Base-by-base conservation (phyloP, 257 asterid species). In the Plantago ovata region DNA sequence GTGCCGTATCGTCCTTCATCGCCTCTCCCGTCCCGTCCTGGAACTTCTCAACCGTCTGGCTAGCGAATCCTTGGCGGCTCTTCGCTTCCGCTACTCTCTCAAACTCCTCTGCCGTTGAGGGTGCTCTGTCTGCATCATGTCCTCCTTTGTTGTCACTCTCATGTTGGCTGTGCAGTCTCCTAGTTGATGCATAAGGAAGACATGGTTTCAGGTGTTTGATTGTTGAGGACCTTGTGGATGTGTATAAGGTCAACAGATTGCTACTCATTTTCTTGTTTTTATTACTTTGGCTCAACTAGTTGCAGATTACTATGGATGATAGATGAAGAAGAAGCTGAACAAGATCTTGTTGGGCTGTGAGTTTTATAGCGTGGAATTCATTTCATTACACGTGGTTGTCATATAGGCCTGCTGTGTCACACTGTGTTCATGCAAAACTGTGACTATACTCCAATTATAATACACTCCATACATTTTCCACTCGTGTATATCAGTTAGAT, bases 81-180 rank as follows among this genome's bases (percentile, higher is more conserved):
- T 64, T 73, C 79, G 68, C 75, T 42, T 73, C 66, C 0, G 79
- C 79, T 0, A 73, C 75, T 49, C 75, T 73, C 41, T 64, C 11
- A 60, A 73, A 73, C 66, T 73, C 75, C 38, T 73, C 60, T 0
- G 74, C 79, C 0, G 69, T 73, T 1, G 79, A 64, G 32, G 71
- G 74, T 15, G 79, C 79, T 49, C 77, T 72, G 57, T 72, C 67
- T 56, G 68, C 62, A 10, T 56, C 60, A 9, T 33, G 24, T 21
- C 47, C 66, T 24, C 52, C 66, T 3, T 4, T 32, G 24, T 11
- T 23, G 49, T 51, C 21, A 10, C 32, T 51, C 55, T 73, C 58
- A 50, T 62, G 33, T 60, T 58, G 14, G 50, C 58, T 18, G 61
- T 54, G 8, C 1, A 38, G 33, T 52, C 66, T 70, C 60, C 64